These are phyloP conservation scores for Flaveria trinervia DNA, from an alignment of 129 eudicot species.

Conservation along the genomic window DNA sequence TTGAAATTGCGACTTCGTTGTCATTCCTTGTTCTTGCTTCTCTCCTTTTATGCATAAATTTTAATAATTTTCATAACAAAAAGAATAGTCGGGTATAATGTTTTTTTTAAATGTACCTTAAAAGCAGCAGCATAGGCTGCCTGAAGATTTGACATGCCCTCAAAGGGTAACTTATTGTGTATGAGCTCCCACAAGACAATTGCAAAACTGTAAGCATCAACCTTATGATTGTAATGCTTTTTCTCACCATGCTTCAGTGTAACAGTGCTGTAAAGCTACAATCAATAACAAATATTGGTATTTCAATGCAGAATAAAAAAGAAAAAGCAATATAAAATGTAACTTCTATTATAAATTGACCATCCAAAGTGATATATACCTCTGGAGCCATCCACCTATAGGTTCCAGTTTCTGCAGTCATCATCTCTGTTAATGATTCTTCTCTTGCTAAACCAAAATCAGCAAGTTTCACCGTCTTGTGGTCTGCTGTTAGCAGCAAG, in stretches of 20 bases:
- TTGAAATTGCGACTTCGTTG: neutral
- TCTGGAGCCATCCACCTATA: slow-evolving; percentile 97
- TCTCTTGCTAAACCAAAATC: slow-evolving; percentile 92
- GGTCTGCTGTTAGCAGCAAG: slow-evolving; percentile 72
- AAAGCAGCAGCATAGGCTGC: slow-evolving; percentile 94
- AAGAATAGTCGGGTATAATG: neutral
- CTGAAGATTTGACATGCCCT: slow-evolving; percentile 70
- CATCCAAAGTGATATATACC: slow-evolving; percentile 38
- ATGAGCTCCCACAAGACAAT: slow-evolving; percentile 92
- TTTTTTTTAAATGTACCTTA: slow-evolving; percentile 46
- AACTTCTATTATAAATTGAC: neutral
- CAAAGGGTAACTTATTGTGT: slow-evolving; percentile 82
- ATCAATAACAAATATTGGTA: neutral
- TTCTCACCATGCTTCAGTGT: slow-evolving; percentile 84
- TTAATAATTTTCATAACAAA: neutral
- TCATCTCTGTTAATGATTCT: slow-evolving; percentile 86
- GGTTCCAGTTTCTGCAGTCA: slow-evolving; percentile 93
- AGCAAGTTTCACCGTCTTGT: slow-evolving; percentile 71
- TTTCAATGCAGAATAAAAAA: neutral
- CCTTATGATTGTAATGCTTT: slow-evolving; percentile 84
- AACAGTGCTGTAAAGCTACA: slow-evolving; percentile 91
- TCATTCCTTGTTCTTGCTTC: neutral
- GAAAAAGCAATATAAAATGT: neutral
- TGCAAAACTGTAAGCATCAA: slow-evolving; percentile 89
- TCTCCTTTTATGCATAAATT: neutral